Conservation (phyloP, 495 filamentous ascomycete species). For the Penicillium bovifimosum region DNA sequence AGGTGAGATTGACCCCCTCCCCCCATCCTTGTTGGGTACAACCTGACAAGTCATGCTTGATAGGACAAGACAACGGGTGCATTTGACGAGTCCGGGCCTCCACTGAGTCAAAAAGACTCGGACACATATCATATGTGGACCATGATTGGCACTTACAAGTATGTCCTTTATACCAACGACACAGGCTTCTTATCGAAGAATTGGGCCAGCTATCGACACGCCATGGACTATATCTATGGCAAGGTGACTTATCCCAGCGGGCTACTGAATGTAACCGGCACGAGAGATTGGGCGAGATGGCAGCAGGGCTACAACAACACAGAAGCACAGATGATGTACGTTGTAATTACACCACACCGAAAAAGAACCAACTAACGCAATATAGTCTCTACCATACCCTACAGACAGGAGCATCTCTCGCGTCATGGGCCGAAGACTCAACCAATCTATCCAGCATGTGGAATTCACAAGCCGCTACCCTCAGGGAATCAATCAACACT, state of each 20-base stretch:
- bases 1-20: slow-evolving; percentile 26
- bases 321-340: slow-evolving; percentile 53
- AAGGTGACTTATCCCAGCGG: slow-evolving; percentile 47
- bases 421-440: slow-evolving; percentile 44
- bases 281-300: slow-evolving; percentile 54
- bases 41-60: not conserved
- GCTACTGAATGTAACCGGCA: slow-evolving; percentile 52
- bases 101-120: slow-evolving; percentile 48
- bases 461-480: slow-evolving; percentile 32
- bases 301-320: slow-evolving; percentile 47
- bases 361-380: slow-evolving; percentile 1
- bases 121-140: slow-evolving; percentile 63
- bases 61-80: slow-evolving; percentile 32
- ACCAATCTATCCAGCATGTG: slow-evolving; percentile 41
- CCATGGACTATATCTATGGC: slow-evolving; percentile 49
- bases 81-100: slow-evolving; percentile 56
- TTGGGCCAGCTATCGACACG: slow-evolving; percentile 46
- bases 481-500: slow-evolving; percentile 39
- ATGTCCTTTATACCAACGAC: slow-evolving; percentile 54
- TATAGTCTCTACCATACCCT: slow-evolving; percentile 46
- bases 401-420: slow-evolving; percentile 44
- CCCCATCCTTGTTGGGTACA: not conserved
- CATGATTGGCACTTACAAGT: slow-evolving; percentile 60
- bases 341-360: not conserved
- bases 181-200: slow-evolving; percentile 43